Base-by-base conservation (phyloP, 352 stramenopile species). In the Phytopythium montanum region DNA sequence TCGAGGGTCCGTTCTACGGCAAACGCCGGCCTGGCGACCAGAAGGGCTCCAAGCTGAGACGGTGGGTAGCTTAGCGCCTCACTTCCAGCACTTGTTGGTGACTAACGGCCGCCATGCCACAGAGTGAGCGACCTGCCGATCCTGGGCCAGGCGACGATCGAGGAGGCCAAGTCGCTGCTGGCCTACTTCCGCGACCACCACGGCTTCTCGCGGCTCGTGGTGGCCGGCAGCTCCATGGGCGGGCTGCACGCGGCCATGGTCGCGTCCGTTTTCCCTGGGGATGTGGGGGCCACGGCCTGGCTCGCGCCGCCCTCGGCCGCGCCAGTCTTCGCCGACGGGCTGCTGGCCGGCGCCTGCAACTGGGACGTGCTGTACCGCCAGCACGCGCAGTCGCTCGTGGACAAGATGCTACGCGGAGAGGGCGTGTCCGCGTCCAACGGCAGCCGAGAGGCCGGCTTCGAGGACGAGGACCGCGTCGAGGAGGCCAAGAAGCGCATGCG, bases 1-100 rank as follows among this genome's bases (percentile, higher is more conserved):
- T 91, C 13, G 81, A 93, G 84, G 83, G 83, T 18, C 76, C 83
- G 29, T 93, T 89, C 65, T 93, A 93, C 59, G 83, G 83, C 26
- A 72, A 80, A 36, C 79, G 83, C 46, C 85, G 83, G 54, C 83
- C 83, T 23, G 54, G 53, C 14, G 68, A 79, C 29, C 83, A 93
- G 62, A 84, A 85, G 68, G 83, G 83, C 31, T 93, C 83, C 29
- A 93, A 93, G 48, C 56, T 93, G 34, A 67, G 79, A 38, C 69
- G 74, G 82, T 92, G 62, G 26, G 61, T 59, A 23, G 21, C 6
- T 13, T 13, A 6, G 0, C 38, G 2, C 12, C 18, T 44, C 38
- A 52, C 26, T 9, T 12, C 18, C n/a, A 33, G n/a, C n/a, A n/a
- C n/a, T n/a, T n/a, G n/a, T n/a, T n/a, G n/a, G n/a, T n/a, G n/a